Evolutionary conservation across 1,284 basidiomycete genomes (phyloP).

Genomic region (Pholiota adiposa): DNA sequence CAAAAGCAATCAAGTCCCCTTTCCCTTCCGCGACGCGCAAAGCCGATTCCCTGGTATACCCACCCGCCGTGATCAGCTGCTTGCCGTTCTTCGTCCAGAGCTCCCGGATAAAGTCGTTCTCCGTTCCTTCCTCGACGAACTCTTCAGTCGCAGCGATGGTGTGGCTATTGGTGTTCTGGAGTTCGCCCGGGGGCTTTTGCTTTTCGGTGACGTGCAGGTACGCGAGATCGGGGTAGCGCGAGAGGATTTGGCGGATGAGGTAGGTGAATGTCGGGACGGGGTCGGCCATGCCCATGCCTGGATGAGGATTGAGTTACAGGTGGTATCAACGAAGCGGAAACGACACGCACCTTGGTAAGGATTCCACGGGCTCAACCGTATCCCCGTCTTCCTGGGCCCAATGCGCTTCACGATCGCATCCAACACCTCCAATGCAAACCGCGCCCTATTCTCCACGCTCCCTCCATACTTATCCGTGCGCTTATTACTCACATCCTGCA

Average conservation of each 20-base stretch:
- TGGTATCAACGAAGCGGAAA: not conserved
- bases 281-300: slow-evolving; percentile 21
- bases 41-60: slow-evolving; percentile 11
- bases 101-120: slow-evolving; percentile 13
- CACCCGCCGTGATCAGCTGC: slow-evolving; percentile 13
- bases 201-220: slow-evolving; percentile 13
- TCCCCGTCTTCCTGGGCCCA: slow-evolving; percentile 42
- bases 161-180: not conserved
- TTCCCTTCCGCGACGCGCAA: slow-evolving; percentile 1
- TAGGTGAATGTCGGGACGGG: slow-evolving; percentile 15
- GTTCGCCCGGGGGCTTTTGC: not conserved
- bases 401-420: slow-evolving; percentile 44
- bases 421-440: slow-evolving; percentile 51
- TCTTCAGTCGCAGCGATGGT: slow-evolving; percentile 3
- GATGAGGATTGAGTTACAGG: not conserved
- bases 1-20: slow-evolving; percentile 12
- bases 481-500: slow-evolving; percentile 27
- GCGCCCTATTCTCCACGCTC: slow-evolving; percentile 49
- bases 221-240: slow-evolving; percentile 13
- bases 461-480: slow-evolving; percentile 63
- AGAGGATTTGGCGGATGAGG: slow-evolving; percentile 7
- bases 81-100: slow-evolving; percentile 11
- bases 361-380: slow-evolving; percentile 46
- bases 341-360: slow-evolving; percentile 15
- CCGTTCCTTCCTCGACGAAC: slow-evolving; percentile 8